These are phyloP conservation scores for Pythium guiyangense DNA, from an alignment of 352 stramenopile species.

Conservation along the genomic window DNA sequence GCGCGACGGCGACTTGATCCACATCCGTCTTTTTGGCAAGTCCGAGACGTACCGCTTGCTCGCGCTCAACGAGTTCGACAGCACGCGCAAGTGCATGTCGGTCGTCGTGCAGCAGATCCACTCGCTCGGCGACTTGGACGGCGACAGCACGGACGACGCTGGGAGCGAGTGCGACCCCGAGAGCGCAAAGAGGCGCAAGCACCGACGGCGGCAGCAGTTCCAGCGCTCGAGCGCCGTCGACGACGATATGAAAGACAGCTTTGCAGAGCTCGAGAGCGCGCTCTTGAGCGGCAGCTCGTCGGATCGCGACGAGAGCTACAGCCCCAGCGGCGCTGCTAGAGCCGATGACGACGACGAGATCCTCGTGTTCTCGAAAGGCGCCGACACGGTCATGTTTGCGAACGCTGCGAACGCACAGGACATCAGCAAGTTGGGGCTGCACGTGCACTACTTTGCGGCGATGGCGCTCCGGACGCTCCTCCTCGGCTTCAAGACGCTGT, in stretches of 20 bases:
- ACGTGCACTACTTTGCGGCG: slow-evolving; percentile 85
- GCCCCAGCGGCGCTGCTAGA: neutral
- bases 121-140: slow-evolving; percentile 6
- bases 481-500: slow-evolving; percentile 72
- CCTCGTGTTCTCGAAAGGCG: slow-evolving; percentile 84
- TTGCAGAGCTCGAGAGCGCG: slow-evolving; percentile 23
- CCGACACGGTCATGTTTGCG: slow-evolving; percentile 88
- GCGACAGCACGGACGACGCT: neutral
- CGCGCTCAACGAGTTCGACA: slow-evolving; percentile 86
- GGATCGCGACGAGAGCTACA: slow-evolving; percentile 10
- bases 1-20: slow-evolving; percentile 68
- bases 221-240: neutral
- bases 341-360: slow-evolving; percentile 34
- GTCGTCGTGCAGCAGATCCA: slow-evolving; percentile 62
- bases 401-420: slow-evolving; percentile 66
- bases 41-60: slow-evolving; percentile 69
- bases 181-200: slow-evolving; percentile 3
- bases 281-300: slow-evolving; percentile 20
- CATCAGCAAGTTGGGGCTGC: slow-evolving; percentile 66
- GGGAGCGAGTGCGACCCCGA: neutral
- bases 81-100: slow-evolving; percentile 84
- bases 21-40: slow-evolving; percentile 76
- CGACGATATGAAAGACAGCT: slow-evolving; percentile 18
- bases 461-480: slow-evolving; percentile 86
- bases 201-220: slow-evolving; percentile 6